Conservation (phyloP, 202 grass and related monocot species). For the Zoysia matrella region DNA sequence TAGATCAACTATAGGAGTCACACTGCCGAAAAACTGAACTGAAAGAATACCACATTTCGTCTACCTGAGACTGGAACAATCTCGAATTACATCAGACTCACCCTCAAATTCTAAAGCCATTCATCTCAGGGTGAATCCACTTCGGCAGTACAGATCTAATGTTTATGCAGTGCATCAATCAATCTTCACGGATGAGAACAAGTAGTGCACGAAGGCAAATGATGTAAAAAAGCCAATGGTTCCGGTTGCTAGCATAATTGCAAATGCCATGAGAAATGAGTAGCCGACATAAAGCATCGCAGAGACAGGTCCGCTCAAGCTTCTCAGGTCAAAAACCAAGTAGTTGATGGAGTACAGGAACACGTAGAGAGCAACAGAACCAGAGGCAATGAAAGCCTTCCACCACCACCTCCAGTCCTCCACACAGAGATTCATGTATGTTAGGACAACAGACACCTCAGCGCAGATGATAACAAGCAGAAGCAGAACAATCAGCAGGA, state of each 20-base stretch:
- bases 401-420: slow-evolving; percentile 99
- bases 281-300: slow-evolving; percentile 87
- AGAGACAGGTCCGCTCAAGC: slow-evolving; percentile 83
- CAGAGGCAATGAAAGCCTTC: slow-evolving; percentile 88
- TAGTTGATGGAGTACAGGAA: slow-evolving; percentile 35
- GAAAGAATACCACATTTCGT: neutral
- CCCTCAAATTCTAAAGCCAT: neutral
- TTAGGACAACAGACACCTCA: slow-evolving; percentile 82
- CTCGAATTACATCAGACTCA: slow-evolving; percentile 35
- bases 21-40: slow-evolving; percentile 15
- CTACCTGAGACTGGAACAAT: slow-evolving; percentile 26
- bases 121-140: slow-evolving; percentile 14
- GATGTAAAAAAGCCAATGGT: slow-evolving; percentile 83
- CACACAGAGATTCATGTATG: slow-evolving; percentile 86
- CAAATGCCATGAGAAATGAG: slow-evolving; percentile 83
- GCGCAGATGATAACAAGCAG: slow-evolving; percentile 79
- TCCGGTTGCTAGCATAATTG: slow-evolving; percentile 83
- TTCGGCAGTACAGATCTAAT: neutral
- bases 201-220: slow-evolving; percentile 81
- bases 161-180: slow-evolving; percentile 55
- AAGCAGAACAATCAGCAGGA: slow-evolving; percentile 80
- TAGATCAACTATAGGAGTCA: slow-evolving; percentile 11
- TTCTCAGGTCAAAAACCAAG: slow-evolving; percentile 87
- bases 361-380: slow-evolving; percentile 82
- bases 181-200: slow-evolving; percentile 91